Evolutionary conservation across 2,329 filamentous ascomycete species (phyloP), one percentile per base, ranked within the genome.

Genomic region (Phaeophleospora eucalypticola): DNA sequence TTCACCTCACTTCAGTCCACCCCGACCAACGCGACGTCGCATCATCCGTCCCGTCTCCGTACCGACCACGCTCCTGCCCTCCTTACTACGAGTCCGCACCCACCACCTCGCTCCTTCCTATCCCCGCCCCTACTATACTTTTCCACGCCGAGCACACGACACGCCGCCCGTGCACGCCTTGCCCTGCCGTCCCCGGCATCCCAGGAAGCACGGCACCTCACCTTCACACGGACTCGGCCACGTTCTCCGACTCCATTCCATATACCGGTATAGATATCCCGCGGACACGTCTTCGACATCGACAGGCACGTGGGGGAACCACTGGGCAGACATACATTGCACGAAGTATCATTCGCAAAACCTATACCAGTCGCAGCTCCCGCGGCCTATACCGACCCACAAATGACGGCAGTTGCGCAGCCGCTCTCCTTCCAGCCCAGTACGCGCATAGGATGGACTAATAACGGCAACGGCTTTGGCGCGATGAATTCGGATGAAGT

Each of bases 401-500:
- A 24, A 64, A 83, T 83, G 80, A 84, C 81, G 74, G 81, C 81
- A 63, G 81, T 84, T 64, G 81, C 80, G 65, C 79, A 79, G 69
- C 79, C 79, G 54, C 75, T 80, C 60, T 79, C 77, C 65, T 79
- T 83, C 63, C 79, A 82, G 72, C 78, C 76, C 73, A 70, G 46
- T 45, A 58, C 54, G 35, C 56, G 56, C 38, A 37, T 62, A 48
- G 77, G 76, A 80, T 83, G 80, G 80, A 80, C 74, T 68, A 71
- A 70, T 72, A 76, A 77, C 69, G 72, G 73, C 71, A 81, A 78
- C 72, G 76, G 77, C 66, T 71, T 81, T 60, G 76, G 79, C 73
- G 78, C 84, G 65, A 87, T 89, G 82, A 87, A 86, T 71, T 73
- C 83, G 67, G 89, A 95, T 73, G 88, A 95, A 70, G 82, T 85